Evolutionary conservation across 2,329 filamentous ascomycete species (phyloP).

Genomic region (Xylaria sp.): DNA sequence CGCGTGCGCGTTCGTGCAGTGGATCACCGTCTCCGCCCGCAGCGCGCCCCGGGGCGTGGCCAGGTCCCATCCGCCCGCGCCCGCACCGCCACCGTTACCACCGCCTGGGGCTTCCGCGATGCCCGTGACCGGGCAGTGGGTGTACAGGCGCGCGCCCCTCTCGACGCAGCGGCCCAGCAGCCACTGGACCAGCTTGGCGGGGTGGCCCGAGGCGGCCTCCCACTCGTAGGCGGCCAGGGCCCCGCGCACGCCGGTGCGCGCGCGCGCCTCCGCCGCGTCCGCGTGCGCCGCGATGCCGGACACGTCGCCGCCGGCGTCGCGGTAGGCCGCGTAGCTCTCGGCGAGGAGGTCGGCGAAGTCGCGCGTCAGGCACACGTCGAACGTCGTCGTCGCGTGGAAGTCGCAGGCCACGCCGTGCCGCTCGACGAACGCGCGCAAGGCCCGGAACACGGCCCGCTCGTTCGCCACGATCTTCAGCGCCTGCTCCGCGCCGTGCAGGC

Average conservation of each 20-base stretch:
- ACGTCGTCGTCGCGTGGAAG: slow-evolving; percentile 49
- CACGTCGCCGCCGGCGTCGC: slow-evolving; percentile 46
- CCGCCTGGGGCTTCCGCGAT: slow-evolving; percentile 27
- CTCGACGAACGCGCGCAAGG: slow-evolving; percentile 45
- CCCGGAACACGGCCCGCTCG: slow-evolving; percentile 44
- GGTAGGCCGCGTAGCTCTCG: slow-evolving; percentile 42
- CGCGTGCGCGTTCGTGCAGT: slow-evolving; percentile 46
- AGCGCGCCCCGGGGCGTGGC: slow-evolving; percentile 39
- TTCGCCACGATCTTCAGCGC: slow-evolving; percentile 50
- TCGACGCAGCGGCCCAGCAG: slow-evolving; percentile 42
- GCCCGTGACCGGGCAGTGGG: slow-evolving; percentile 44
- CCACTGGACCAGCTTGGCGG: slow-evolving; percentile 53
- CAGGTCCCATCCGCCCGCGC: slow-evolving; percentile 35
- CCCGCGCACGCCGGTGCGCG: slow-evolving; percentile 40
- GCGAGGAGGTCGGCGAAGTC: slow-evolving; percentile 50
- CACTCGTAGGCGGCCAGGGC: slow-evolving; percentile 53
- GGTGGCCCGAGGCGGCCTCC: slow-evolving; percentile 52
- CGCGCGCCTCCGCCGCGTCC: slow-evolving; percentile 41
- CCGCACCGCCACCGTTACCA: slow-evolving; percentile 6
- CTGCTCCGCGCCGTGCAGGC: slow-evolving; percentile 46
- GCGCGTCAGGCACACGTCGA: slow-evolving; percentile 51
- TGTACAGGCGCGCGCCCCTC: slow-evolving; percentile 45
- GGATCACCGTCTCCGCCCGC: slow-evolving; percentile 36
- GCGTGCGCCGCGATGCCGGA: slow-evolving; percentile 45
- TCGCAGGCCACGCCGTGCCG: slow-evolving; percentile 47